Base-by-base conservation (phyloP, 192 early-diverging fungal genomes). In the Kickxella alabastrina region DNA sequence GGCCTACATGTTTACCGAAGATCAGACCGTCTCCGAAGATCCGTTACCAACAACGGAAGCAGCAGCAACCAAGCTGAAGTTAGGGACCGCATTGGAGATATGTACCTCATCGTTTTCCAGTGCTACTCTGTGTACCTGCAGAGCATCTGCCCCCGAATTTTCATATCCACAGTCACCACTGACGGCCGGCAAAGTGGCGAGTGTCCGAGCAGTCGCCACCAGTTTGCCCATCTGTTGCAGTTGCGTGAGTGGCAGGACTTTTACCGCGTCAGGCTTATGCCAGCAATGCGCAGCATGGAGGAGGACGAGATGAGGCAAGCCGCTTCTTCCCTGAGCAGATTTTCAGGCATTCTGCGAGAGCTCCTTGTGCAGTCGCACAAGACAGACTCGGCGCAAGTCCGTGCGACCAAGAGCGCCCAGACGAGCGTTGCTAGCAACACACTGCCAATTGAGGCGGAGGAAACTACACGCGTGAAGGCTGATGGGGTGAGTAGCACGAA, bases 1-100 rank as follows among this genome's bases (percentile, higher is more conserved):
- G 34, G 69, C 69, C 14, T 65, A 56, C 35, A 61, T 65, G 57
- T 73, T 65, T 61, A 38, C 68, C 15, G 54, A 61, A 25, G 62
- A 73, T 24, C 62, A 73, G 17, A 25, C 37, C 3, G 55, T 31
- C 1, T n/a, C 39, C n/a, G n/a, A 5, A 34, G 21, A 37, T 26
- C 31, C 13, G 15, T 3, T 23, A 17, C 19, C 17, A 38, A 24
- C n/a, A n/a, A n/a, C n/a, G 34, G 9, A 28, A 49, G 15, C 21
- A 50, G 8, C 12, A 17, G 6, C 43, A 23, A 22, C 1, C 28
- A 12, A 18, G 38, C 37, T 12, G 19, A 31, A 3, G 13, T 21
- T 22, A 19, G 54, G 4, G 61, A 59, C 14, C 57, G 52, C 10
- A 58, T 63, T 14, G 52, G 61, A 7, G 51, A 26, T 3, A 60